phyloP scores from a whole-genome alignment of 805 yeast species.

The Zygosaccharomyces kombuchaensis region DNA sequence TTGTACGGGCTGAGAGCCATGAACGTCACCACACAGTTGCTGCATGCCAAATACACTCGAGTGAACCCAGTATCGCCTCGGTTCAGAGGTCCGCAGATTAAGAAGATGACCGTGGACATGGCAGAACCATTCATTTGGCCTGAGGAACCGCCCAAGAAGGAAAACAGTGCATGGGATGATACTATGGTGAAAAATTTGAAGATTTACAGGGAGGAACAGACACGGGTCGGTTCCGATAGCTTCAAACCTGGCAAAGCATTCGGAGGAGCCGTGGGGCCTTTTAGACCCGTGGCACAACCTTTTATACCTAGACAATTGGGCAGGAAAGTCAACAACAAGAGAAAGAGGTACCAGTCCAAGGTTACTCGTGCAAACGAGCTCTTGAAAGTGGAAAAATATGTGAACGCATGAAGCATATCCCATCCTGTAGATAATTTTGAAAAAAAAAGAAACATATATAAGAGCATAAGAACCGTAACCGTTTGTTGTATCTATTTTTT shows the following conservation, averaged over 20 bases:
- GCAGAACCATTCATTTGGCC: slow-evolving; percentile 97
- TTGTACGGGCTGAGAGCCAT: slow-evolving; percentile 87
- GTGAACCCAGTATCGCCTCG: slow-evolving; percentile 60
- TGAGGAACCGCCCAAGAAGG: slow-evolving; percentile 41
- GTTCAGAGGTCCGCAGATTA: slow-evolving; percentile 72
- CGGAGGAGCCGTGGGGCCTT: slow-evolving; percentile 60
- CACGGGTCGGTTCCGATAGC: slow-evolving; percentile 59
- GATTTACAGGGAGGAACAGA: slow-evolving; percentile 49
- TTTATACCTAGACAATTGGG: slow-evolving; percentile 52
- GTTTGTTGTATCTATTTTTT: slow-evolving; percentile 2
- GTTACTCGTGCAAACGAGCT: slow-evolving; percentile 16
- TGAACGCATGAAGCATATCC: not conserved
- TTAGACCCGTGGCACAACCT: slow-evolving; percentile 58
- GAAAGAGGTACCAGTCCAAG: slow-evolving; percentile 26
- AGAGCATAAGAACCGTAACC: not conserved
- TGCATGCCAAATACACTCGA: slow-evolving; percentile 65
- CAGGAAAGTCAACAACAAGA: slow-evolving; percentile 45
- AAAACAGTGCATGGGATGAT: slow-evolving; percentile 41
- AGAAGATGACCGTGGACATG: slow-evolving; percentile 97
- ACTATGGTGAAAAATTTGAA: slow-evolving; percentile 45
- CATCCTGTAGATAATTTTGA: not conserved
- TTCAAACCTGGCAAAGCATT: slow-evolving; percentile 66
- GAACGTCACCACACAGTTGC: slow-evolving; percentile 79
- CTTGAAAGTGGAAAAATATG: slow-evolving; percentile 15
- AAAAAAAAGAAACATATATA: not conserved